Base-by-base conservation (phyloP, 2,329 filamentous ascomycete species). In the Cladosporium oxysporum region DNA sequence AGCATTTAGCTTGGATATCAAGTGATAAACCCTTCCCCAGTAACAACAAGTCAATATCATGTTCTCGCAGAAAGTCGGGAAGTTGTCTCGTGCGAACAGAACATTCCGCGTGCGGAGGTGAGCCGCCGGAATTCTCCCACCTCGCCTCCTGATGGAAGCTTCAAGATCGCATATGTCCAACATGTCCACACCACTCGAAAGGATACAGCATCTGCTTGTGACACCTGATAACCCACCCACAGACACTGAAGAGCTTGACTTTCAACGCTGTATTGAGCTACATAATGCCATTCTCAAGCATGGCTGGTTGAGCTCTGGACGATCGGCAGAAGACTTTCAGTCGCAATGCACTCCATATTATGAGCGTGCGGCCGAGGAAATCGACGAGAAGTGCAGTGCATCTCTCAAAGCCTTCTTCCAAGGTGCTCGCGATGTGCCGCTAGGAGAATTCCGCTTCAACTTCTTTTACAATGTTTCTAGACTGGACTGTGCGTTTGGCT, bases 241-340 rank as follows among this genome's bases (percentile, higher is more conserved):
- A 18, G 29, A 64, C 16, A 44, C 62, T n/a, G 64, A 66, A 29
- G 68, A 62, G 14, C 49, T 69, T 29, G 66, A 69, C 37, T 35
- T n/a, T 7, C 33, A 65, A 18, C 64, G 68, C 18, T 69, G 68
- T 44, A 44, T 64, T 12, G 52, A 65, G 8, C 50, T 69, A 14
- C 66, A 69, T 58, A 69, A 69, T 21, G 67, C 67, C n/a, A 69
- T 67, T 26, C 58, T 66, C n/a, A 41, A 69, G 60, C 60, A 69
- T 28, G 67, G 44, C 44, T 69, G 66, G 62, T 44, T 65, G 11
- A 52, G 37, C 28, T 67, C 67, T 28, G 63, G 66, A 55, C 66
- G 67, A 18, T 47, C 29, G 35, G 35, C 50, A 12, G 63, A 62
- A 57, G 59, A 61, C 57, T 69, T 67, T 49, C 29, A 50, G 7